Evolutionary conservation across 768 basidiomycete species (phyloP).

Genomic region (Tephrocybe sp.): DNA sequence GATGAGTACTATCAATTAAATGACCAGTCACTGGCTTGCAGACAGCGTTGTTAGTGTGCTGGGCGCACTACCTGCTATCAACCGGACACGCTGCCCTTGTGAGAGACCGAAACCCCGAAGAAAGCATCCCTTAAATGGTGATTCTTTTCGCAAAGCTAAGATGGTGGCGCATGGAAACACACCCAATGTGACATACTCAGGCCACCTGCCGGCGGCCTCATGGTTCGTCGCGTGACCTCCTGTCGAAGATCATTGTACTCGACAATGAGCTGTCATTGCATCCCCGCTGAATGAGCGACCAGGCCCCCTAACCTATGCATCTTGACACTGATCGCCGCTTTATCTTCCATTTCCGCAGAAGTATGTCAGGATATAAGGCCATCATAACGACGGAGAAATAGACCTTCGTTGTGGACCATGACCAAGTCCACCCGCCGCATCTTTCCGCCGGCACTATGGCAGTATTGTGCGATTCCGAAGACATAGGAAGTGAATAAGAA

Average conservation of each 20-base stretch:
- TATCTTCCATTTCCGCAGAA: neutral
- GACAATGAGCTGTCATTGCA: neutral
- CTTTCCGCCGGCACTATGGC: constrained; percentile 4
- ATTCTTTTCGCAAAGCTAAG: neutral
- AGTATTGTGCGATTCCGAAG: constrained; percentile 2
- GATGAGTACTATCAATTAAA: neutral
- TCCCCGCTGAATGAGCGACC: neutral
- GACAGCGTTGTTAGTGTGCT: neutral
- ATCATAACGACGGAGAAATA: neutral
- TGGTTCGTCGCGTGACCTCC: neutral
- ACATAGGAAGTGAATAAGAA: neutral
- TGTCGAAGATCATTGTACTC: neutral
- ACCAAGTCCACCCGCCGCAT: constrained; percentile 2
- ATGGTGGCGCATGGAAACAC: constrained; percentile 7
- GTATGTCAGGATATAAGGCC: neutral
- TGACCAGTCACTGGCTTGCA: neutral
- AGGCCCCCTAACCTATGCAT: neutral
- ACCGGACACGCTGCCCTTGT: neutral
- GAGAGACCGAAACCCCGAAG: neutral
- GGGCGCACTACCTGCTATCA: neutral
- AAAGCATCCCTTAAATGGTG: neutral
- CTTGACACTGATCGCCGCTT: neutral
- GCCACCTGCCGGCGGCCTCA: neutral
- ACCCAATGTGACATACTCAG: neutral
- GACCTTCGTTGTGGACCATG: neutral